Conservation (phyloP, 768 basidiomycete genomes). For the Nevesoporus exiguus region DNA sequence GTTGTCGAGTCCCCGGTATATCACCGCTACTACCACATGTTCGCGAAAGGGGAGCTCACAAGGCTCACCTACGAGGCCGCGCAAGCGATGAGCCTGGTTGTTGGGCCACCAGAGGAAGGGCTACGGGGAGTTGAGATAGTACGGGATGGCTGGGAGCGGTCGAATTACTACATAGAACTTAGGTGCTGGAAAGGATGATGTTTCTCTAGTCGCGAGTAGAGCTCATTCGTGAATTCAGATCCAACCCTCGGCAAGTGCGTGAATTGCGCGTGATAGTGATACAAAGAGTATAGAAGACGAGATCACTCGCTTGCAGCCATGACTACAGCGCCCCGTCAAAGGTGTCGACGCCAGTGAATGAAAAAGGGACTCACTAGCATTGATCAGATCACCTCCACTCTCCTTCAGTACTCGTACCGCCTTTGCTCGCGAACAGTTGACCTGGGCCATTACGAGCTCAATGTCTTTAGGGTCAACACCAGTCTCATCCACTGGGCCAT, state of each 20-base stretch:
- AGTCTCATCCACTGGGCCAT: slow-evolving; percentile 79
- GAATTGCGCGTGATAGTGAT: slow-evolving; percentile 26
- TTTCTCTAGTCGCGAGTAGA: slow-evolving; percentile 1
- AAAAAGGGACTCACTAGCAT: slow-evolving; percentile 73
- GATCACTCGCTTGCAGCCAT: slow-evolving; percentile 90
- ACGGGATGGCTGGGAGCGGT: slow-evolving; percentile 81
- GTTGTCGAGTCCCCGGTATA: slow-evolving; percentile 41
- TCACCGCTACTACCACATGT: slow-evolving; percentile 97
- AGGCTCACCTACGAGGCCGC: slow-evolving; percentile 64
- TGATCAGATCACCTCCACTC: slow-evolving; percentile 91
- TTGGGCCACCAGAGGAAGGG: slow-evolving; percentile 38
- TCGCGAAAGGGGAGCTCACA: slow-evolving; percentile 73
- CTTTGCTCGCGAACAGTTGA: slow-evolving; percentile 86
- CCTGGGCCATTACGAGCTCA: slow-evolving; percentile 88
- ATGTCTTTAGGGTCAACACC: slow-evolving; percentile 93
- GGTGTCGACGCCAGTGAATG: neutral
- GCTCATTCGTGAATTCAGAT: slow-evolving; percentile 5
- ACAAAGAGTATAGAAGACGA: slow-evolving; percentile 33
- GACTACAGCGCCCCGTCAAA: slow-evolving; percentile 45
- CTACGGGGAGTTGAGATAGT: slow-evolving; percentile 59
- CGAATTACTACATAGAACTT: slow-evolving; percentile 84
- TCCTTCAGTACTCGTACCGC: slow-evolving; percentile 90
- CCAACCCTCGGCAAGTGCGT: slow-evolving; percentile 13
- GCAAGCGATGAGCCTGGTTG: slow-evolving; percentile 46
- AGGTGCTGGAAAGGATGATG: slow-evolving; percentile 50